Conservation (phyloP, 2,329 filamentous ascomycete genomes). For the Colletotrichum destructivum region DNA sequence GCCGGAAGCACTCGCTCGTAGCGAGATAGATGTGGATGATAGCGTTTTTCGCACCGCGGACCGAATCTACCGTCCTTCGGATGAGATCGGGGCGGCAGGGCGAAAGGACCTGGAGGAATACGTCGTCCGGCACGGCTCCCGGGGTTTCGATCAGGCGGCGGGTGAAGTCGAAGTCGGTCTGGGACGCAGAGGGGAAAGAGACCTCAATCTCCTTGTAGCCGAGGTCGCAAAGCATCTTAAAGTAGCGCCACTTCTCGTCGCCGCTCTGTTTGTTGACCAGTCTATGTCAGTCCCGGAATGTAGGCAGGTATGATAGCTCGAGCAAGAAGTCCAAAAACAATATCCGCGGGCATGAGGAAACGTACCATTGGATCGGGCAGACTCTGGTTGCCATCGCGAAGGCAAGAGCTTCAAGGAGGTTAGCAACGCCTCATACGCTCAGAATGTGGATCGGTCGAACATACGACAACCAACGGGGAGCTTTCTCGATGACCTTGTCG, state of each 20-base stretch:
- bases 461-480: slow-evolving; percentile 82
- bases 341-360: slow-evolving; percentile 12
- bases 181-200: slow-evolving; percentile 93
- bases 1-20: slow-evolving; percentile 95
- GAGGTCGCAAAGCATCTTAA: slow-evolving; percentile 91
- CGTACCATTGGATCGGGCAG: slow-evolving; percentile 92
- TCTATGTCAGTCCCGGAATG: slow-evolving; percentile 12
- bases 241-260: slow-evolving; percentile 95
- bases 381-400: slow-evolving; percentile 92
- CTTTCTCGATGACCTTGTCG: slow-evolving; percentile 83
- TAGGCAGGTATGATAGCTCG: slow-evolving; percentile 13
- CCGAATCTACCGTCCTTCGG: slow-evolving; percentile 87
- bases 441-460: slow-evolving; percentile 63
- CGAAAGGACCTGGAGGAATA: slow-evolving; percentile 91
- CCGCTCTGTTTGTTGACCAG: slow-evolving; percentile 74
- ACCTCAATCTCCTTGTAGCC: slow-evolving; percentile 99
- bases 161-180: slow-evolving; percentile 97
- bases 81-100: slow-evolving; percentile 95
- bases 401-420: too few relatives aligned
- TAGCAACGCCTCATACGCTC: too few relatives aligned
- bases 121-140: slow-evolving; percentile 87
- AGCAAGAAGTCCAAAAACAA: background rate
- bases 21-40: slow-evolving; percentile 97
- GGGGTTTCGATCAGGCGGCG: slow-evolving; percentile 88
- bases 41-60: slow-evolving; percentile 92